Evolutionary conservation across 371 early-diverging fungal species (phyloP), one percentile per base, ranked within the genome.

Genomic region (Vavraia culicis): DNA sequence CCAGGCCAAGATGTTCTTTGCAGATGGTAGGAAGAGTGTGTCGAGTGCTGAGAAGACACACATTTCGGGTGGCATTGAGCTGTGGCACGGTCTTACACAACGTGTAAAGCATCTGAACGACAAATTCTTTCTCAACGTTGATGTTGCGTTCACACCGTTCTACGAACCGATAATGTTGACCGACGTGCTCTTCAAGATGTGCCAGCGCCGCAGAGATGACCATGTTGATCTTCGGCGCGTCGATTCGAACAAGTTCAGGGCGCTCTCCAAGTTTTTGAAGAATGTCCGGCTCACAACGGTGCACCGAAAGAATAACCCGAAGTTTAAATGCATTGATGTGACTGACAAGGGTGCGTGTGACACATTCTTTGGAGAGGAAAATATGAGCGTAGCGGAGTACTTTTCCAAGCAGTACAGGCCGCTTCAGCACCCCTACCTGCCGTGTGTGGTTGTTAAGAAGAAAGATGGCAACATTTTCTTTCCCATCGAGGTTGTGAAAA

Each of bases 401-500:
- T 64, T 64, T 54, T 40, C 46, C 1, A 46, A 60, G 16, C 15
- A 16, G n/a, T 60, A 64, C 46, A 4, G 13, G 1, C 22, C 44
- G 5, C 32, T 63, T 0, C 41, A 41, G 16, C 46, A 59, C 39
- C 63, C 63, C 4, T 18, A 52, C 27, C 43, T 63, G 10, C 63
- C 63, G 1, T 23, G 32, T 13, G 49, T 57, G 39, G 47, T 52
- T 13, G 43, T 59, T 3, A 60, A 50, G 34, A 53, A 53, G 20
- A 47, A 38, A 38, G 49, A 19, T 8, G 23, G 35, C 31, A 22
- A 48, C 11, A 20, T 33, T 32, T 60, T 20, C 45, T 39, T 60
- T 13, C 64, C 64, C 5, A 50, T 64, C 13, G 64, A 64, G 46
- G 61, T 64, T 15, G 15, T 50, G 7, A 46, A 56, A 14, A 52